A percentile compares a stretch with the other conserved stretches of the same genome.
Conservation (phyloP, 495 filamentous ascomycete species). For the Xylaria intraflava region DNA sequence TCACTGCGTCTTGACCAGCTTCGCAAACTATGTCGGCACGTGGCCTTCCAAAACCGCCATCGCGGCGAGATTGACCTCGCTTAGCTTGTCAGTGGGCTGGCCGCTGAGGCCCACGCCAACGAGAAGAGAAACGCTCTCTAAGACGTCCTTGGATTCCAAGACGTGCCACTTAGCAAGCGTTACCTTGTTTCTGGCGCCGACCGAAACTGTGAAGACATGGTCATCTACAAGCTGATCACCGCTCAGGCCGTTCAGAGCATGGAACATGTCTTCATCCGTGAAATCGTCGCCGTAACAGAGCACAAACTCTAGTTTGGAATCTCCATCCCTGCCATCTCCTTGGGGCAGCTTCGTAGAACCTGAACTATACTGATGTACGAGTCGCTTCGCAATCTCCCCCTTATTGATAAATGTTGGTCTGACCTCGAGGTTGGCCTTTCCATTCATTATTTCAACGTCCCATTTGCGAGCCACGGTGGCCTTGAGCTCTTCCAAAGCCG, state of each 20-base stretch:
- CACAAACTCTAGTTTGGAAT: slow-evolving; percentile 64
- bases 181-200: slow-evolving; percentile 79
- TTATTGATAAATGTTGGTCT: slow-evolving; percentile 95
- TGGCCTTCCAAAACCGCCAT: slow-evolving; percentile 37
- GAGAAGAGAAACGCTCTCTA: slow-evolving; percentile 68
- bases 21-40: slow-evolving; percentile 1
- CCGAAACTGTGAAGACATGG: slow-evolving; percentile 77
- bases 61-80: slow-evolving; percentile 41
- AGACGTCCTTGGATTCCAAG: slow-evolving; percentile 78
- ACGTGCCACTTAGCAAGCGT: slow-evolving; percentile 84
- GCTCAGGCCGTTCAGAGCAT: slow-evolving; percentile 53
- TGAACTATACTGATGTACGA: slow-evolving; percentile 60
- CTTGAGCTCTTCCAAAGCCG: slow-evolving; percentile 72
- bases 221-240: slow-evolving; percentile 44
- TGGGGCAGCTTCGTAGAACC: slow-evolving; percentile 21
- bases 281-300: slow-evolving; percentile 91
- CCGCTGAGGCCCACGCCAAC: slow-evolving; percentile 45
- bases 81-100: slow-evolving; percentile 36
- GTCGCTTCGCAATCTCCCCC: slow-evolving; percentile 77
- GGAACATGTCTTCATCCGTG: slow-evolving; percentile 90
- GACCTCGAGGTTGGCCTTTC: slow-evolving; percentile 95
- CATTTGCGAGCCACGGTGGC: slow-evolving; percentile 64
- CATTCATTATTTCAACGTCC: slow-evolving; percentile 90
- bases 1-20: not conserved
- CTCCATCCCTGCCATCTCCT: not conserved